Conservation (phyloP, 169 alveolate genomes). For the Plasmodium cynomolgi region DNA sequence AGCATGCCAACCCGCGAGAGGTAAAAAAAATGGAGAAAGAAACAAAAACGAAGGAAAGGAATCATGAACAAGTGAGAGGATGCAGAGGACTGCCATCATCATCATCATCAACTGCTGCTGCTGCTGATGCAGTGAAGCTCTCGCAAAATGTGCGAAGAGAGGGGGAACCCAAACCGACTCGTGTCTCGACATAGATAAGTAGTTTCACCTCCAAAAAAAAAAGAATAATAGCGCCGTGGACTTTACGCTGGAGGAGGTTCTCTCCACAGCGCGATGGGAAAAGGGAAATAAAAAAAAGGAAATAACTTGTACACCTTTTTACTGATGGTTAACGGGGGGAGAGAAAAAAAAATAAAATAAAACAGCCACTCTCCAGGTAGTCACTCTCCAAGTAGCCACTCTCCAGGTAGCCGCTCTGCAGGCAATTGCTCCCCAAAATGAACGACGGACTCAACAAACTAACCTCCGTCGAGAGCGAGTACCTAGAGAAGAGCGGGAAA, state of each 20-base stretch:
- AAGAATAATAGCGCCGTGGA: neutral
- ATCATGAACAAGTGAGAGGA: neutral
- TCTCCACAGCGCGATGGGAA: neutral
- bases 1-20: neutral
- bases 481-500: conserved; percentile 49
- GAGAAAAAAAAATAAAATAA: neutral
- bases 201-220: neutral
- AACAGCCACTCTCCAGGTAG: neutral
- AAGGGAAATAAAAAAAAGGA: neutral
- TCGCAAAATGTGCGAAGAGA: neutral
- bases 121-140: neutral
- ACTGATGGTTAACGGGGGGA: neutral
- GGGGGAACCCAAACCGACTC: neutral
- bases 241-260: neutral
- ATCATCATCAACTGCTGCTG: no score
- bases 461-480: conserved; percentile 61
- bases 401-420: neutral
- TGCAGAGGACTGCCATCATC: neutral
- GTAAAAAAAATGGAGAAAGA: neutral
- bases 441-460: conserved; percentile 23
- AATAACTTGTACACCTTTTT: neutral
- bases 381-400: neutral
- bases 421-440: conserved; percentile 7
- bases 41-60: neutral
- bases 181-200: neutral